Base-by-base conservation (phyloP, 352 stramenopile species). In the Phytophthora pluvialis region DNA sequence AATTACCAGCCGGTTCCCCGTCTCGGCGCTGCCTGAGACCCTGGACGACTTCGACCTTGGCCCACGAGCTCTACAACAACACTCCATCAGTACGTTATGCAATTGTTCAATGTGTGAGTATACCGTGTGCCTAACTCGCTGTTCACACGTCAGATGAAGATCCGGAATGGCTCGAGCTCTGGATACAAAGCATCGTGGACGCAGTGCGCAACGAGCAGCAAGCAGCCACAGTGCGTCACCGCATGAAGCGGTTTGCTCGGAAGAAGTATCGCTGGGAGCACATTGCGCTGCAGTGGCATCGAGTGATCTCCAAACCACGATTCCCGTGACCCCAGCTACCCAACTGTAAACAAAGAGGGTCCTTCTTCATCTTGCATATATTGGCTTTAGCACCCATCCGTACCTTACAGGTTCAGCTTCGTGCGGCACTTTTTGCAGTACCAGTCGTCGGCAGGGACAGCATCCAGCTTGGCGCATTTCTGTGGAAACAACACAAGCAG, bases 371-470 rank as follows among this genome's bases (percentile, higher is more conserved):
- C 46, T 67, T 57, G 50, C 25, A n/a, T 66, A 52, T 69, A 58
- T 72, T 72, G 43, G 57, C 33, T 60, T 48, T 55, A 45, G 32
- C 39, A 54, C 39, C 42, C 43, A 29, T 42, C 51, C 36, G 39
- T 58, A 61, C 55, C 61, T 80, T 72, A 78, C 31, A 78, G 43
- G 12, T 56, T 70, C 39, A 86, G 36, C 6, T 67, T 81, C 42
- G 75, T 64, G 26, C 75, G 73, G 50, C 84, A 93, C 49, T 89
- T 86, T 40, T 84, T 89, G 72, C 89, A 97, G 66, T 93, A 97
- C 89, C 89, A 97, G 66, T 97, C 89, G 26, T 93, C 86, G 16
- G 82, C 86, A 2, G 89, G 89, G 21, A 97, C 86, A 54, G 73
- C 72, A 7, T 73, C 72, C 9, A 97, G 72, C 64, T 88, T 88